Base-by-base conservation (phyloP, 2,329 filamentous ascomycete species). In the Drechmeria coniospora region DNA sequence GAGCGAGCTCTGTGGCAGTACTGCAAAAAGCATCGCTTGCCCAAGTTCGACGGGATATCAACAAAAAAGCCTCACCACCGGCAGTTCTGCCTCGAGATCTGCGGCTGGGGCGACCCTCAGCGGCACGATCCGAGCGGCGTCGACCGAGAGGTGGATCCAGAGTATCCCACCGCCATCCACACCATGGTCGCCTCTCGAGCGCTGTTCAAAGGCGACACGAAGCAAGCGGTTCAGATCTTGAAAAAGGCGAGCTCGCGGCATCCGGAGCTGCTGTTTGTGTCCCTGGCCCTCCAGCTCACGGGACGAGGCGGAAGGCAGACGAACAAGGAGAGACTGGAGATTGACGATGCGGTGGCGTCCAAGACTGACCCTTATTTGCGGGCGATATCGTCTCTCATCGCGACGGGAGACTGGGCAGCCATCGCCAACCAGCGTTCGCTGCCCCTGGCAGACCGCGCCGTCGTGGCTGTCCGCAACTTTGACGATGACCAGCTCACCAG, bases 181-280 rank as follows among this genome's bases (percentile, higher is more conserved):
- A 84, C 82, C 27, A 80, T 79, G 61, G 74, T 76, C 8, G 77
- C 83, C 14, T 79, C 79, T 0, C 69, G 78, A 35, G 79, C 80
- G 2, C 59, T 87, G 2, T 82, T 87, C 47, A 68, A 75, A 31
- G 79, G 78, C 9, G 63, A 79, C 41, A 73, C 66, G 18, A 64
- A 73, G 22, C 61, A 74, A 29, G 79, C 80, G 2, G 65, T 86
- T 6, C 64, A 74, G 30, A 68, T 82, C 8, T 63, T 87, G 15
- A 78, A 78, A 38, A 63, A 61, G 23, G 73, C 75, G 4, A 79
- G 79, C 36, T 61, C 67, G 3, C 58, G 61, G 7, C 61, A 71
- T 31, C 66, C 68, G 0, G 71, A 79, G 36, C 65, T 81, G 21
- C 59, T 79, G 6, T 78, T 86, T 33, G 68, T 77, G 6, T 75